Evolutionary conservation across 1,284 basidiomycete species (phyloP).

Genomic region (Rhodofomes roseus): DNA sequence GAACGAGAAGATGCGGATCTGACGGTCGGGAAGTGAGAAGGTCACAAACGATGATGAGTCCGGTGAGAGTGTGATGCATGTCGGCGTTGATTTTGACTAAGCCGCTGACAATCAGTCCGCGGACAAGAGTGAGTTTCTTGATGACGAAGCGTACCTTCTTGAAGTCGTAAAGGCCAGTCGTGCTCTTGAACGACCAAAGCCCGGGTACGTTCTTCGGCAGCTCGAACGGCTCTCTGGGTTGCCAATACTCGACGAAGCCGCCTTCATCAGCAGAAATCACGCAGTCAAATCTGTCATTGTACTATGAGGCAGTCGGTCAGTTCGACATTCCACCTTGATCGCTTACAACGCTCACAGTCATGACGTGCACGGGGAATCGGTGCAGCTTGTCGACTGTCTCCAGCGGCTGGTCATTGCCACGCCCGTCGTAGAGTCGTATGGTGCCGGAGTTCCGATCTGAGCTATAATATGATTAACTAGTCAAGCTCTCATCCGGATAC

Average conservation of each 20-base stretch:
- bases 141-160: conserved; percentile 69
- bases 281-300: conserved; percentile 85
- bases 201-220: conserved; percentile 75
- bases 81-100: conserved; percentile 88
- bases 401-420: conserved; percentile 78
- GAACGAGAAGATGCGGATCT: conserved; percentile 93
- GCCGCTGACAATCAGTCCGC: too few relatives aligned
- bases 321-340: background rate
- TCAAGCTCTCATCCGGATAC: conserved; percentile 1
- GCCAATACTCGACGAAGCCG: conserved; percentile 98
- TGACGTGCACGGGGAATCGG: conserved; percentile 84
- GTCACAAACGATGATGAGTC: conserved; percentile 87
- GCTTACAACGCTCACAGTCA: conserved; percentile 61
- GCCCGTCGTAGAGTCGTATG: conserved; percentile 90
- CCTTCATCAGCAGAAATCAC: conserved; percentile 94
- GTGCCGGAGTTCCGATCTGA: conserved; percentile 74
- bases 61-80: conserved; percentile 88
- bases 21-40: conserved; percentile 88
- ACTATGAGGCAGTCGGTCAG: conserved; percentile 45
- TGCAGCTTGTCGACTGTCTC: conserved; percentile 78
- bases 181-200: conserved; percentile 88
- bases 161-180: conserved; percentile 96
- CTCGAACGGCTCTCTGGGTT: conserved; percentile 82
- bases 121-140: background rate
- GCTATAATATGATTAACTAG: conserved; percentile 39